A percentile compares a stretch with the other conserved stretches of the same genome.
Conservation (phyloP, 257 asterid genomes). For the Petrea volubilis region DNA sequence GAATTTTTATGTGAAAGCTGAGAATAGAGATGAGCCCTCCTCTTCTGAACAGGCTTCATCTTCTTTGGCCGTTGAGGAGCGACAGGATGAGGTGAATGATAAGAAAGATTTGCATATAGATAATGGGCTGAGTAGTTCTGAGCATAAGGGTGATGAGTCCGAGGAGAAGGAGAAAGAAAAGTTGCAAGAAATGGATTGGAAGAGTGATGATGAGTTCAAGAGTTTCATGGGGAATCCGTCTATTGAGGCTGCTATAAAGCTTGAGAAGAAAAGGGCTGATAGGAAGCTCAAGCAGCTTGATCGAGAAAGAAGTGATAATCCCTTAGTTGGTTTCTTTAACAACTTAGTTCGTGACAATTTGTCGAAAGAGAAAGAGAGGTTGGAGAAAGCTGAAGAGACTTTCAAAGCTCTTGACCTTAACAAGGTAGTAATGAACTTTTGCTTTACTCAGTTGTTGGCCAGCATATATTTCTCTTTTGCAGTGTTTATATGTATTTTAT, state of each 20-base stretch:
- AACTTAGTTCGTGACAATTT: constrained; percentile 61
- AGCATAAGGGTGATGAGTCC: constrained; percentile 16
- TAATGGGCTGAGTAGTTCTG: constrained; percentile 26
- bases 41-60: constrained; percentile 30
- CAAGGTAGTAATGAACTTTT: constrained; percentile 48
- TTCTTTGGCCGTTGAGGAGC: constrained; percentile 55
- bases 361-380: constrained; percentile 70
- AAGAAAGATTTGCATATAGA: constrained; percentile 29
- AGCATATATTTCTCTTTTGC: not conserved
- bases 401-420: constrained; percentile 93
- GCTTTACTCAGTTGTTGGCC: not conserved
- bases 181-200: constrained; percentile 91
- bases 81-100: constrained; percentile 27
- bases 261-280: constrained; percentile 90
- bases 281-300: constrained; percentile 78
- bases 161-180: constrained; percentile 47
- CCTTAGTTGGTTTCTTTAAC: constrained; percentile 54
- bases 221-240: constrained; percentile 96
- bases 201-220: constrained; percentile 83
- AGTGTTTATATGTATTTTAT: not conserved
- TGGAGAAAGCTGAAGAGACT: constrained; percentile 78
- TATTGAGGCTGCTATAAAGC: constrained; percentile 95
- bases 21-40: constrained; percentile 47
- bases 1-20: constrained; percentile 52
- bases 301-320: constrained; percentile 66